Conservation (phyloP, 1,284 basidiomycete species). For the Ganoderma meredithae region DNA sequence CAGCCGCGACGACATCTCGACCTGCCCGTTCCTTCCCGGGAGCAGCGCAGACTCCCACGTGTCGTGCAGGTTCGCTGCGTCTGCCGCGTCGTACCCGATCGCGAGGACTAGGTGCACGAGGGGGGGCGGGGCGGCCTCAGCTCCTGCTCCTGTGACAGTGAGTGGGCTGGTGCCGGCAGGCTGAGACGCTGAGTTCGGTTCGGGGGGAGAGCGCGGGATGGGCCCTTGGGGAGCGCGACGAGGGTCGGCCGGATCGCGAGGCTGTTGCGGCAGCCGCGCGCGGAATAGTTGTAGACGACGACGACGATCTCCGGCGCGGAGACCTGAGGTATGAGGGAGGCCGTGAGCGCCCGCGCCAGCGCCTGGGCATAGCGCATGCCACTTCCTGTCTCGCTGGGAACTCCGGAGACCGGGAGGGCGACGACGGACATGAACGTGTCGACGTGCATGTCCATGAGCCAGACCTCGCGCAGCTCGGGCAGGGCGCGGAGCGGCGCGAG, state of each 20-base stretch:
- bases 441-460: neutral
- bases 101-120: neutral
- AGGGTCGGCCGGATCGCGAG: neutral
- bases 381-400: neutral
- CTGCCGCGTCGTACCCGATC: neutral
- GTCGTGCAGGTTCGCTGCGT: neutral
- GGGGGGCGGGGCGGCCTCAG: neutral
- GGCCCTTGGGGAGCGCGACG: neutral
- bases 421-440: neutral
- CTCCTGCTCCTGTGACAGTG: no score
- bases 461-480: neutral
- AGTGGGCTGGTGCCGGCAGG: no score
- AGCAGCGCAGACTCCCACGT: neutral
- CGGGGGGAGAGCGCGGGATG: neutral
- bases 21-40: neutral
- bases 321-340: no score
- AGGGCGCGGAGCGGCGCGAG: neutral
- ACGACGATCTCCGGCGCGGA: neutral
- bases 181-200: neutral
- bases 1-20: neutral
- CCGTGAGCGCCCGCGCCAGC: neutral
- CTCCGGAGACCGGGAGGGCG: neutral
- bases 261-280: neutral
- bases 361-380: neutral
- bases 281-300: neutral